Evolutionary conservation across 441 rosid species (phyloP), one percentile per base, ranked within the genome.

Genomic region (Populus hybrid): DNA sequence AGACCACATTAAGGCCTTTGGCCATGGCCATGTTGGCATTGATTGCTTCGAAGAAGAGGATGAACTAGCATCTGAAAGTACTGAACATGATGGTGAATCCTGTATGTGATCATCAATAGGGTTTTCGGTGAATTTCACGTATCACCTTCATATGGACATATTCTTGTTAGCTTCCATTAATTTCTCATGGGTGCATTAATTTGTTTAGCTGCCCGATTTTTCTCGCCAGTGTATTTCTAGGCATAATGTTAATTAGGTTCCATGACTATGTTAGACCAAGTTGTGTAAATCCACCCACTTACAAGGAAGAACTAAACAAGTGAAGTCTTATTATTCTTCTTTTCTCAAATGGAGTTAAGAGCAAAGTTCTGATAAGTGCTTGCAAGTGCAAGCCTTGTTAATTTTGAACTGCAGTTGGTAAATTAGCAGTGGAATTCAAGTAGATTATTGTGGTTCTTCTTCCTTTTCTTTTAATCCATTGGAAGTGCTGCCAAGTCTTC

Each of bases 1-100:
- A 80, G 95, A 91, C 61, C 95, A 91, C 50, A 78, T 88, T 21
- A 86, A 84, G 82, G 89, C 91, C 0, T 91, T 91, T 68, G 92
- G 92, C 14, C 68, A 82, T n/a, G 91, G 89, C 69, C 95, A 91
- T 82, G 26, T 75, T 64, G 83, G 84, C 35, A 67, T 78, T 69
- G 83, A 81, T 35, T 80, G 73, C 61, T 74, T 76, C 0, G 85
- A 85, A 65, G 89, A 86, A 76, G 88, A 87, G 24, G 93, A 90
- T 28, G 93, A 90, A 57, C 76, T 75, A 0, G 87, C 86, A 9
- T 86, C 90, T 10, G 93, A 88, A 72, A 76, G 32, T 30, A 30
- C 83, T 69, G 90, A 89, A 57, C 86, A 75, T 35, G 86, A 86
- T 36, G 82, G 78, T 16, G 79, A 82, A 6, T 74, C 80, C 30